Base-by-base conservation (phyloP, 1,139 yeast genomes). In the Lodderomyces margitis region DNA sequence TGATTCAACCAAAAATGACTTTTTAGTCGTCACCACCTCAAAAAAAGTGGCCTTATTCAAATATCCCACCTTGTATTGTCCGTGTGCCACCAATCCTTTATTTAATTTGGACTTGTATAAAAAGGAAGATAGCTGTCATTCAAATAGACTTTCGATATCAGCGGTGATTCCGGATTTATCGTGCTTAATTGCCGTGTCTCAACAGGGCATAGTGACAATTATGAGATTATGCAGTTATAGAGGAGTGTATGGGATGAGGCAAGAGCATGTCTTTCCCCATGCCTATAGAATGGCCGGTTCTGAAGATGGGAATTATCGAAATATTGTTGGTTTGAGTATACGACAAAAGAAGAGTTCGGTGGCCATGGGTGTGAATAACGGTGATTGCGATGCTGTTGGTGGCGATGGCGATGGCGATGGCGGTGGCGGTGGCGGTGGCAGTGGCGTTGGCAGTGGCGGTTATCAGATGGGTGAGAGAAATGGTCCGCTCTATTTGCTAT, bases 191-290 rank as follows among this genome's bases (percentile, higher is more conserved):
- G 78, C 73, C 0, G 82, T 74, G 0, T 65, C 83, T 0, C 88
- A 82, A 47, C 73, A 74, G 39, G 88, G 89, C 0, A 56, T 74
- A n/a, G 71, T 80, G 5, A 59, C 82, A 1, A 59, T 83, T 0
- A 71, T 81, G 60, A 58, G 91, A 32, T 55, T 83, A 33, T 80
- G 85, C 21, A 66, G 70, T 38, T 71, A 71, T 53, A 58, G 81
- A 21, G 87, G 87, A 0, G 55, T 82, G 0, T 71, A 64, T 49
- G 78, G 80, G 2, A 66, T 83, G 70, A 61, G 89, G 34, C 86
- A 81, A 49, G 91, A 83, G 52, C 73, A 68, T 48, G 55, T 76
- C 1, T 70, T 81, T 39, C 80, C 81, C 5, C 68, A 74, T 50
- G 67, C 67, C 8, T 41, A 54, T 8, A 54, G 56, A 8, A 45